Evolutionary conservation across 1,139 yeast genomes (phyloP), one percentile per base, ranked within the genome.

Genomic region (Debaryomyces subglobosus): DNA sequence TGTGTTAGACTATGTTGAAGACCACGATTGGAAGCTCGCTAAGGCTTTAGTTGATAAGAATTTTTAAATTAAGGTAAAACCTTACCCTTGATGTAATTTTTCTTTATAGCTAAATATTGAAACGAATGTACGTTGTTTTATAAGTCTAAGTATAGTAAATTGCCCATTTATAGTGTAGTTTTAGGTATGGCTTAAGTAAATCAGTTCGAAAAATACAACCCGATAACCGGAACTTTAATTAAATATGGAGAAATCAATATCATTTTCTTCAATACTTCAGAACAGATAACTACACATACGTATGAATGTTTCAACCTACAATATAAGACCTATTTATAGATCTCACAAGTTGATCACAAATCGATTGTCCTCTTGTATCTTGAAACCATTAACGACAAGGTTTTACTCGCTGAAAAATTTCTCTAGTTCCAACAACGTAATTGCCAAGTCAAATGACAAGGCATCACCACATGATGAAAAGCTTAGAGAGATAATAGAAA

Each of bases 1-100:
- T 47, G 82, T 88, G 30, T 69, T 86, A 62, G 95, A 88, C 64
- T 88, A 82, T 60, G 82, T 84, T 39, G 92, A 86, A 55, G 63
- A 70, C 30, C 73, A 83, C 46, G 69, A 84, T 60, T 88, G 91
- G 91, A 72, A 71, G 52, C 64, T 83, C 52, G 79, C 78, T 36
- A 75, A 74, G 59, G 66, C 68, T 39, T 70, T 86, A 55, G 77
- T 86, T 44, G 77, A 80, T 54, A 72, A 77, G 56, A 86, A 85
- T 69, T 82, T 84, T 53, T 77, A 62, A 49, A 21, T 39, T 37
- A 18, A 21, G 4, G 8, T 12, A n/a, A 16, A n/a, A 12, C 3
- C n/a, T 45, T 12, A 13, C 29, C n/a, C n/a, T 16, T 20, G 7
- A 23, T 13, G 15, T 29, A 15, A 15, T 7, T 13, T 4, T 32